These are phyloP conservation scores for Rhexocercosporidium sp. DNA, from an alignment of 2,329 filamentous ascomycete genomes.

Conservation along the genomic window DNA sequence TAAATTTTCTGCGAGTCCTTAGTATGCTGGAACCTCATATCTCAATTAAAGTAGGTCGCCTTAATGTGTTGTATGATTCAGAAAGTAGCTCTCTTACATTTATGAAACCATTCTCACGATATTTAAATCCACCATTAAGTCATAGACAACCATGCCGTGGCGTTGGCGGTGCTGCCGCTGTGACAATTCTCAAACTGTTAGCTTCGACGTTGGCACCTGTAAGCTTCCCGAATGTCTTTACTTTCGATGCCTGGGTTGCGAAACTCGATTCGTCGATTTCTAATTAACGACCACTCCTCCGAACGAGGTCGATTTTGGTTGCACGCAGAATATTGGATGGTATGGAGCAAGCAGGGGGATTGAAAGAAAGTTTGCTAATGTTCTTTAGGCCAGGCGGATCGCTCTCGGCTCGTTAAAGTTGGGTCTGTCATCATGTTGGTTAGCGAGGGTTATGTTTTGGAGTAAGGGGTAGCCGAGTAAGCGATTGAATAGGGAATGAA, in stretches of 20 bases:
- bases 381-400: not conserved
- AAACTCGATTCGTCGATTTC: slow-evolving; percentile 9
- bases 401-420: not conserved
- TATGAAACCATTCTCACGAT: not conserved
- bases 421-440: not conserved
- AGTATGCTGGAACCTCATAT: not conserved
- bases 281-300: not conserved
- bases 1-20: not conserved
- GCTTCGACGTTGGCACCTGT: not conserved
- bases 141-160: slow-evolving; percentile 2
- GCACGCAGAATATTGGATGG: slow-evolving; percentile 1
- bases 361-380: slow-evolving; percentile 3
- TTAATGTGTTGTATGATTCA: not conserved
- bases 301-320: not conserved
- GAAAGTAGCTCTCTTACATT: slow-evolving; percentile 1
- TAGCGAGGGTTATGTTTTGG: slow-evolving; percentile 1
- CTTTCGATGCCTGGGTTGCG: not conserved
- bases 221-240: slow-evolving; percentile 1
- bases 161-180: too few species aligned
- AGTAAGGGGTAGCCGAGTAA: not conserved
- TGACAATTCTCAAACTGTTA: slow-evolving; percentile 9
- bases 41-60: not conserved
- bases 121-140: not conserved
- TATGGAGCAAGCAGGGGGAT: slow-evolving; percentile 5
- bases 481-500: not conserved